Percentiles rank a stretch among this genome's conserved stretches.
phyloP scores from a whole-genome alignment of 768 basidiomycete genomes.

The Mycena rebaudengoi region DNA sequence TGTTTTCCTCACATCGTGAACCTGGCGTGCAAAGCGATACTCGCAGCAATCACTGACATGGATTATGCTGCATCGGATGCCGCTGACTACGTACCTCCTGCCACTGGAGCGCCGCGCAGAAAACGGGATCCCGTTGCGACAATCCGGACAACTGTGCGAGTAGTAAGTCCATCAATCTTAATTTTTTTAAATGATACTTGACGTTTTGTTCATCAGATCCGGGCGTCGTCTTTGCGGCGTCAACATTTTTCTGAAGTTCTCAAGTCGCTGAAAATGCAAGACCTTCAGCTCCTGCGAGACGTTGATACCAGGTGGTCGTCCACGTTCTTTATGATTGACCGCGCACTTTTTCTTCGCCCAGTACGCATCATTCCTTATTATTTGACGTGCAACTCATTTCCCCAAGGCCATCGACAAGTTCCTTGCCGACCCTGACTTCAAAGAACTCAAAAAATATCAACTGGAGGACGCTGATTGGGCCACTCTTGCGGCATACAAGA shows the following conservation, averaged over 20 bases:
- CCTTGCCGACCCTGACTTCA: constrained; percentile 28
- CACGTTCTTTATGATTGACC: constrained; percentile 38
- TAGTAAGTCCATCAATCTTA: neutral
- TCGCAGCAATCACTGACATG: constrained; percentile 12
- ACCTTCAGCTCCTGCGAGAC: constrained; percentile 39
- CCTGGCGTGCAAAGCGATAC: constrained; percentile 5
- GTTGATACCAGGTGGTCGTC: constrained; percentile 42
- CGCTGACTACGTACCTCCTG: constrained; percentile 1
- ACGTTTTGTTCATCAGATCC: constrained; percentile 10
- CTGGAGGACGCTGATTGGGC: constrained; percentile 35
- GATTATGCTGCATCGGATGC: constrained; percentile 2
- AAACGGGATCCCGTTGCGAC: constrained; percentile 10
- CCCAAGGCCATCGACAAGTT: constrained; percentile 37
- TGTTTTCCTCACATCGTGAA: constrained; percentile 20
- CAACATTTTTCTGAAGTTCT: constrained; percentile 23
- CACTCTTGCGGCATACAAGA: constrained; percentile 27
- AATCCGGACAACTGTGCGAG: neutral
- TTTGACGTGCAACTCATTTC: constrained; percentile 16
- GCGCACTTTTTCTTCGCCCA: constrained; percentile 33
- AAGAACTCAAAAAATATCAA: constrained; percentile 33
- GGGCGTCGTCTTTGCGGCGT: constrained; percentile 18
- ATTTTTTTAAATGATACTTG: neutral
- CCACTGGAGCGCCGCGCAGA: neutral
- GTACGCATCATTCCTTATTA: constrained; percentile 24
- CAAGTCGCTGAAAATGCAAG: constrained; percentile 10